These are phyloP conservation scores for Phytophthora syringae DNA, from an alignment of 352 stramenopile species.

Conservation along the genomic window DNA sequence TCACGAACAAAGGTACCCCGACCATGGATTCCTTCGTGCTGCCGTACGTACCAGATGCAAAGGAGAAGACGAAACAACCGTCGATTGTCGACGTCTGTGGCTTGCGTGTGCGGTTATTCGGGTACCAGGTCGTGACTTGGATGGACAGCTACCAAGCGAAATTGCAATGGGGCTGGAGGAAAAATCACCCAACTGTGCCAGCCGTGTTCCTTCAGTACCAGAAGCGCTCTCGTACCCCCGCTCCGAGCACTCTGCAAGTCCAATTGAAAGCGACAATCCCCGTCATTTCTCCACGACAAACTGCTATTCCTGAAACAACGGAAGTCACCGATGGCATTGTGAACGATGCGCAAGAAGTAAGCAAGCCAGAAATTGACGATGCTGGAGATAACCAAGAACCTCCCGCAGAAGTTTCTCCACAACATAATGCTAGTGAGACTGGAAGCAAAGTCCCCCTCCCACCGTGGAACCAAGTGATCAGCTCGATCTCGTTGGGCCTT, in stretches of 20 bases:
- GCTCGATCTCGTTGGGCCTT: constrained; percentile 35
- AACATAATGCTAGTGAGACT: neutral
- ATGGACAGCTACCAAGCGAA: constrained; percentile 68
- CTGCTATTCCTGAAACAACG: neutral
- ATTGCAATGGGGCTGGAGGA: constrained; percentile 51
- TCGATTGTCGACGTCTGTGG: constrained; percentile 22
- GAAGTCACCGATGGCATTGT: neutral
- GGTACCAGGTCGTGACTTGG: constrained; percentile 68
- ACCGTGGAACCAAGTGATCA: constrained; percentile 7
- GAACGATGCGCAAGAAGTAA: constrained; percentile 1
- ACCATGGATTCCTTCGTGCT: constrained; percentile 47
- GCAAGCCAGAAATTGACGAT: neutral
- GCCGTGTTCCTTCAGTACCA: constrained; percentile 73
- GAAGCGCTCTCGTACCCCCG: constrained; percentile 36
- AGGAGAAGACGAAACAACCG: constrained; percentile 3
- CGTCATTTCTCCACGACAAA: constrained; percentile 9
- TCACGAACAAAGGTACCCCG: constrained; percentile 51
- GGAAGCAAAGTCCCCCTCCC: neutral
- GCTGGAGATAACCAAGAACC: constrained; percentile 25
- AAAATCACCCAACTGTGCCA: constrained; percentile 41
- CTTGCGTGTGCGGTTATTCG: constrained; percentile 58
- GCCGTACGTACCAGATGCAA: constrained; percentile 14
- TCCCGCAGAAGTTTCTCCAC: neutral
- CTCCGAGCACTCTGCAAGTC: constrained; percentile 51
- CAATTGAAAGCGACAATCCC: constrained; percentile 33